A percentile compares a stretch with the other conserved stretches of the same genome.
Evolutionary conservation across 2,329 filamentous ascomycete species (phyloP).

Genomic region (Didymella lethalis): DNA sequence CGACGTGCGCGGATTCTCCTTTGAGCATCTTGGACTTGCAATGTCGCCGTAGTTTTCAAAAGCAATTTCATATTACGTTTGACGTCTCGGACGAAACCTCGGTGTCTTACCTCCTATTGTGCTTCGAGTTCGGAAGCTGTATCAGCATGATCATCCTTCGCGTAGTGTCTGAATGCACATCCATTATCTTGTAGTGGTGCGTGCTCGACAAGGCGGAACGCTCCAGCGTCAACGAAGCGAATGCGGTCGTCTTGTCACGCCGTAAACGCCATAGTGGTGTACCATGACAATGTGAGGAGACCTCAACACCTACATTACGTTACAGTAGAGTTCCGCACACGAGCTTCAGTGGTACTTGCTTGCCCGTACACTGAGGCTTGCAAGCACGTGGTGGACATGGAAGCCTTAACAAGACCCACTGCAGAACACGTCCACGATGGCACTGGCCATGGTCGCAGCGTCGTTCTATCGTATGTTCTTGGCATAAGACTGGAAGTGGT

Average conservation of each 20-base stretch:
- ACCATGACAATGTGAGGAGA: not conserved
- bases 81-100: not conserved
- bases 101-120: constrained; percentile 1
- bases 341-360: not conserved
- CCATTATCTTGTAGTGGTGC: not conserved
- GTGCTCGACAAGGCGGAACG: not conserved
- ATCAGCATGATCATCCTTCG: not conserved
- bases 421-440: not conserved
- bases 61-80: not conserved
- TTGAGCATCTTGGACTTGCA: not conserved
- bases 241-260: not conserved
- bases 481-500: not conserved
- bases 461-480: not conserved
- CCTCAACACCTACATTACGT: not conserved
- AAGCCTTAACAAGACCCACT: not conserved
- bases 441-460: not conserved
- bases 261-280: not conserved
- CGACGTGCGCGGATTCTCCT: not conserved
- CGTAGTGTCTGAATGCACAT: not conserved
- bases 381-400: not conserved
- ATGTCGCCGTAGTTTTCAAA: not conserved
- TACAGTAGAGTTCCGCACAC: not conserved
- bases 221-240: not conserved
- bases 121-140: not conserved
- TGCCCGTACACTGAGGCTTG: not conserved